Base-by-base conservation (phyloP, 1,284 basidiomycete genomes). In the Melampsora larici-populina region DNA sequence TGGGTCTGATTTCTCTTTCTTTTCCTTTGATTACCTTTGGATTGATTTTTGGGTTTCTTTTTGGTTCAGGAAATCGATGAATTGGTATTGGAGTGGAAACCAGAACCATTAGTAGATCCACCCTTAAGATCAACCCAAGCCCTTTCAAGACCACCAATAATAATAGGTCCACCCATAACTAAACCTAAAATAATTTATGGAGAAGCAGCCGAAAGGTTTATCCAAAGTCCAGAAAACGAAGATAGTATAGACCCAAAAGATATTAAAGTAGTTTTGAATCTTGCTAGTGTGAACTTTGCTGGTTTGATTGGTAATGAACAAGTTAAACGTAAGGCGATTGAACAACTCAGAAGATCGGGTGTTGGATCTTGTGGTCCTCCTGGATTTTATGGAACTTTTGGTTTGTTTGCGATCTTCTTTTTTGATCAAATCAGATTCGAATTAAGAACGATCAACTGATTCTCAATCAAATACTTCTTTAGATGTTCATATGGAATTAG, bases 381-480 rank as follows among this genome's bases (percentile, higher is more conserved):
- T 43, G 94, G 95, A 9, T 99, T 99, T 86, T 99, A 99, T 85
- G 97, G 97, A 29, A 97, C 92, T 11, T 88, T 97, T 79, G 93
- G 92, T 94, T 79, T 66, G 88, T n/a, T 84, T 31, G 9, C 15
- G 33, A 21, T 17, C 8, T 33, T 64, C 21, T 9, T 51, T 51
- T 17, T 31, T 68, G 48, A 18, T 36, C n/a, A n/a, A n/a, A n/a
- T 15, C 24, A 81, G 79, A 36, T 36, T 36, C 5, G 9, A 36
- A 36, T 80, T 8, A 80, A 33, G 13, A n/a, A 43, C 43, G 15
- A 79, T n/a, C 87, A 91, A 82, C 90, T 89, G 77, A 91, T 89
- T 83, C 89, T 90, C 79, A 91, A 92, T n/a, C n/a, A n/a, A n/a
- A n/a, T n/a, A n/a, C n/a, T n/a, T 82, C 63, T 13, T 29, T 79